A percentile compares a stretch with the other conserved stretches of the same genome.
Conservation (phyloP, 2,329 filamentous ascomycete genomes). For the Colletotrichum spaethianum region DNA sequence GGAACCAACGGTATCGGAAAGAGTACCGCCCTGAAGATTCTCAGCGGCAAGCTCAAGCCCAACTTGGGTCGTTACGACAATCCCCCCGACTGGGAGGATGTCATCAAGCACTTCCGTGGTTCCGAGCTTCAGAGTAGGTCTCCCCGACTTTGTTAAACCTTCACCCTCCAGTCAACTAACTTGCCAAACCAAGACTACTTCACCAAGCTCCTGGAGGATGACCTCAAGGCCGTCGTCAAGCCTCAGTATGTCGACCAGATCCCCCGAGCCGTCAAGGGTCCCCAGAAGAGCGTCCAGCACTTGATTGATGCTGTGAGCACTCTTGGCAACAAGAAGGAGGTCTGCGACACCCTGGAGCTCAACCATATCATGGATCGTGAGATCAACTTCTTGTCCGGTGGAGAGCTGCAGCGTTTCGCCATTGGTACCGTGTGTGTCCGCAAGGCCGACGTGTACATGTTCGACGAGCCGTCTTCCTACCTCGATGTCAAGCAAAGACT, state of each 20-base stretch:
- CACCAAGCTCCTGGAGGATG: conserved; percentile 96
- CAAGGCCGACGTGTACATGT: conserved; percentile 99
- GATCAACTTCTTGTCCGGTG: conserved; percentile 90
- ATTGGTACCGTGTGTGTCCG: conserved; percentile 97
- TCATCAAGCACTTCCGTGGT: conserved; percentile 97
- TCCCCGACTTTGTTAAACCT: background rate
- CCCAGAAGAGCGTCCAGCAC: conserved; percentile 83
- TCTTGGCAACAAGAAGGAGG: conserved; percentile 85
- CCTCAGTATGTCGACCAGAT: conserved; percentile 99
- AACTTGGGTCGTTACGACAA: conserved; percentile 96
- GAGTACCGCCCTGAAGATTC: conserved; percentile 99
- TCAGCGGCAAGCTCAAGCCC: conserved; percentile 98
- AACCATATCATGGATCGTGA: conserved; percentile 93
- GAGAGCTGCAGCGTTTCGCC: conserved; percentile 97
- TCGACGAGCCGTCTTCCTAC: conserved; percentile 98
- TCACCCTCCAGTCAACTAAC: conserved; percentile 6
- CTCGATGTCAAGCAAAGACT: conserved; percentile 99
- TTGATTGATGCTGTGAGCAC: conserved; percentile 84
- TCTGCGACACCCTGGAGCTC: conserved; percentile 87
- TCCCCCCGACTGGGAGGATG: conserved; percentile 99
- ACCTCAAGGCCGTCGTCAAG: conserved; percentile 98
- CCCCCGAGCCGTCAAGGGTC: conserved; percentile 88
- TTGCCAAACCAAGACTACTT: conserved; percentile 80
- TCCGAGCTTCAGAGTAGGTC: conserved; percentile 93
- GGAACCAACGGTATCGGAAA: conserved; percentile 99